A percentile compares a stretch with the other conserved stretches of the same genome.
These are phyloP conservation scores for Dendrobium nobile DNA, from an alignment of 106 monocot genomes.

Conservation along the genomic window DNA sequence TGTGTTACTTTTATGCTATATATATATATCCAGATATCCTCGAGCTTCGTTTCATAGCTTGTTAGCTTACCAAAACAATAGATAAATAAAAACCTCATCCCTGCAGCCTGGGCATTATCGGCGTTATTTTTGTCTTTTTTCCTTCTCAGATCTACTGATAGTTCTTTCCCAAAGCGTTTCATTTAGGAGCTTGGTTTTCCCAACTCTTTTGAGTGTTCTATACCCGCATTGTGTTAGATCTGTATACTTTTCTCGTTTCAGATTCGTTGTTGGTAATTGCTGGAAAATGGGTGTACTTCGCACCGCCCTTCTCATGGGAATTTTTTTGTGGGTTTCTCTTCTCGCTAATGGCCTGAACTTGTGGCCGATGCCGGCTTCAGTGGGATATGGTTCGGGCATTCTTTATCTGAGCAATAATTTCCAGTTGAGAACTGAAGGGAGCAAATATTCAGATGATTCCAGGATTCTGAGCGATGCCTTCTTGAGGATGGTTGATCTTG, in stretches of 20 bases:
- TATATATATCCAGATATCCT: no score
- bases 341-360: constrained; percentile 35
- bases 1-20: not conserved
- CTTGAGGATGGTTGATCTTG: constrained; percentile 39
- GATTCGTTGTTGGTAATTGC: not conserved
- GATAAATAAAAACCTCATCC: not conserved
- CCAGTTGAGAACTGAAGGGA: constrained; percentile 39
- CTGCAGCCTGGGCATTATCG: not conserved
- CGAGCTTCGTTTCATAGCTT: not conserved
- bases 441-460: constrained; percentile 49
- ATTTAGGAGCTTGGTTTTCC: not conserved
- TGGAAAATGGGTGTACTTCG: not conserved
- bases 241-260: not conserved
- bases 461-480: constrained; percentile 67
- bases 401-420: constrained; percentile 51
- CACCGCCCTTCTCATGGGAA: constrained; percentile 7
- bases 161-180: not conserved
- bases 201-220: no score
- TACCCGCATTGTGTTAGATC: not conserved
- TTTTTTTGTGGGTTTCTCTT: not conserved
- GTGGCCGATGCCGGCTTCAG: constrained; percentile 76
- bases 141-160: not conserved
- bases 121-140: not conserved
- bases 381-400: constrained; percentile 32
- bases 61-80: not conserved